phyloP scores from a whole-genome alignment of 2,329 filamentous ascomycete species.

The Sarocladium oryzae region DNA sequence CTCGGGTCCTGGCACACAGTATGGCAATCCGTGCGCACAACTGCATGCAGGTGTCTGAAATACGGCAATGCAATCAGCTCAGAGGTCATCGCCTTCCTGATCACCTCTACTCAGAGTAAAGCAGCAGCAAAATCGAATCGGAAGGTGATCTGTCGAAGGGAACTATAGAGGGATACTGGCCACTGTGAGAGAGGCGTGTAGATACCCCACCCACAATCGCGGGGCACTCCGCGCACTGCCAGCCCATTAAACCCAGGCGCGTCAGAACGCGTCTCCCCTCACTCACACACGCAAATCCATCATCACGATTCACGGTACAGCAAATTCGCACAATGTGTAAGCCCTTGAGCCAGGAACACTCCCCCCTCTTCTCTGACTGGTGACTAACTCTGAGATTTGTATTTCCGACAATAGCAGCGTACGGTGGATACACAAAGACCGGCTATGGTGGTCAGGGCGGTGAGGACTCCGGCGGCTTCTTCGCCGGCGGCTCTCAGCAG shows the following conservation, averaged over 20 bases:
- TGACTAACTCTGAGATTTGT: background rate
- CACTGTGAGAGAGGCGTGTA: too few relatives aligned
- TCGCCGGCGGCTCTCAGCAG: slow-evolving; percentile 51
- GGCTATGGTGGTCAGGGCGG: slow-evolving; percentile 49
- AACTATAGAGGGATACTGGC: too few relatives aligned
- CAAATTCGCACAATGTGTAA: slow-evolving; percentile 26
- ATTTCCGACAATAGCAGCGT: slow-evolving; percentile 33
- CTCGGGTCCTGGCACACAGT: background rate
- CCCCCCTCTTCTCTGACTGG: background rate
- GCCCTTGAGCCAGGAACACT: background rate
- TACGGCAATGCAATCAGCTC: too few relatives aligned
- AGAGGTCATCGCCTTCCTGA: too few relatives aligned
- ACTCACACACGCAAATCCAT: slow-evolving; percentile 5
- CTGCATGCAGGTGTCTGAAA: too few relatives aligned
- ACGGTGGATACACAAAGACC: slow-evolving; percentile 40
- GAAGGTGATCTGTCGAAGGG: too few relatives aligned
- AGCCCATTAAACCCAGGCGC: slow-evolving; percentile 10
- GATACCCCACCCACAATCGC: slow-evolving; percentile 12
- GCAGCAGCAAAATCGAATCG: too few relatives aligned
- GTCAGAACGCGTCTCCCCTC: slow-evolving; percentile 14
- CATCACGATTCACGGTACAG: slow-evolving; percentile 4
- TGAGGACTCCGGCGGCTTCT: slow-evolving; percentile 57
- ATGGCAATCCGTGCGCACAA: too few relatives aligned
- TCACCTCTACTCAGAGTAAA: too few relatives aligned
- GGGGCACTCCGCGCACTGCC: slow-evolving; percentile 9